Base-by-base conservation (phyloP, 441 rosid species). In the Populus hybrid region DNA sequence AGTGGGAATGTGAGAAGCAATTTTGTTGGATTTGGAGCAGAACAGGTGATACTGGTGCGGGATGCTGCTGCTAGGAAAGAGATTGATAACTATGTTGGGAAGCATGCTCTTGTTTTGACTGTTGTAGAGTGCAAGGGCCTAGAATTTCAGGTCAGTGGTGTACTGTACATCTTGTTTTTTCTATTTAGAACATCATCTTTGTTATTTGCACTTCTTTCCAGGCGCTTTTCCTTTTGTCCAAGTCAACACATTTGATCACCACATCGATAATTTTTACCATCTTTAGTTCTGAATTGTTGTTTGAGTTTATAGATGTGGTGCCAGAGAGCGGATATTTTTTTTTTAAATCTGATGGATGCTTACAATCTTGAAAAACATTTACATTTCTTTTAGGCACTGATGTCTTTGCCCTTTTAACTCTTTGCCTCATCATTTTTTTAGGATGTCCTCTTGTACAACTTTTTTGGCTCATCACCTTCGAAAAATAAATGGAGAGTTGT, bases 61-160 rank as follows among this genome's bases (percentile, higher is more conserved):
- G 89, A 89, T 78, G 89, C 87, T 54, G 1, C 9, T 76, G 85
- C 86, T 8, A 84, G 78, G 36, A 76, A 78, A 38, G 90, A 85
- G 77, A 80, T 89, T 57, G 75, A 57, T 23, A 72, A 75, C 28
- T 71, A 28, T 80, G 86, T 87, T 8, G 86, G 93, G 69, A 85
- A 80, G 67, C 84, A 88, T 70, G 93, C 92, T n/a, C 91, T 86
- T 65, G 87, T 89, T 38, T 73, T 88, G 77, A 91, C 93, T 3
- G 76, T 86, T 35, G 69, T 82, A 46, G 95, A 91, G 76, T 86
- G 91, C 84, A 87, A 87, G 80, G 91, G 90, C 70, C 79, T 89
- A 57, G 90, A 91, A 75, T 91, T 91, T 82, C 90, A 88, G 91
- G 95, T 87, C 26, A 76, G 24, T 24, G n/a, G 36, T 38, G 26